Conservation (phyloP, 2,329 filamentous ascomycete species). For the Claviceps sp. region DNA sequence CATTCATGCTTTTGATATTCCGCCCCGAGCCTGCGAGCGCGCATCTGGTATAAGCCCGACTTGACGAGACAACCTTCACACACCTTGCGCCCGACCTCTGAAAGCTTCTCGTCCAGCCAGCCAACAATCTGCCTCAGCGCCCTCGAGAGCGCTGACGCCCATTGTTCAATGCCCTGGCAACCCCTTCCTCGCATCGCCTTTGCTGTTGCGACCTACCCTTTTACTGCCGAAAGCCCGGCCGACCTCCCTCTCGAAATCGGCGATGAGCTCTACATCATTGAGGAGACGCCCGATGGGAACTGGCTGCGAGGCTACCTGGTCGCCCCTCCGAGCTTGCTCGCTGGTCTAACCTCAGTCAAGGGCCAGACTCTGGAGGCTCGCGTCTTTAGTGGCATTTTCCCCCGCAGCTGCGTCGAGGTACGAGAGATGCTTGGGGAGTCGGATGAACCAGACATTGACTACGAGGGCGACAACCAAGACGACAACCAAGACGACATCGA, state of each 20-base stretch:
- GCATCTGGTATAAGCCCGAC: background rate
- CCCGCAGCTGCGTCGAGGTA: constrained; percentile 85
- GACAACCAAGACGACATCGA: constrained; percentile 23
- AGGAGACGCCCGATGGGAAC: constrained; percentile 80
- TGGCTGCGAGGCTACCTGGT: constrained; percentile 96
- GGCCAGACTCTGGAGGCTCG: constrained; percentile 89
- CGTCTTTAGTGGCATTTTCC: constrained; percentile 98
- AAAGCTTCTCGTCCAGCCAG: background rate
- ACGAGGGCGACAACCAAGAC: constrained; percentile 26
- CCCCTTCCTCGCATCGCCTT: constrained; percentile 95
- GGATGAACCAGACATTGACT: constrained; percentile 37
- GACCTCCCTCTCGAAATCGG: constrained; percentile 95
- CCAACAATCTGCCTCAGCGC: constrained; percentile 2
- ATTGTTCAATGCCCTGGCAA: constrained; percentile 75
- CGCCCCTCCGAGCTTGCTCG: constrained; percentile 81
- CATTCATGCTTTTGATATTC: constrained; percentile 1
- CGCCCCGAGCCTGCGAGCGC: constrained; percentile 3
- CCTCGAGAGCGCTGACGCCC: constrained; percentile 7
- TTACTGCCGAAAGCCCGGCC: constrained; percentile 70
- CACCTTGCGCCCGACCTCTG: background rate
- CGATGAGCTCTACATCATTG: constrained; percentile 97
- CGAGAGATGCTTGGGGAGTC: constrained; percentile 77
- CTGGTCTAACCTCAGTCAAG: constrained; percentile 78
- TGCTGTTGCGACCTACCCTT: constrained; percentile 91
- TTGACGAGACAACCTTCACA: background rate